Evolutionary conservation across 345 rosid species (phyloP).

Genomic region (Syzygium aromaticum): DNA sequence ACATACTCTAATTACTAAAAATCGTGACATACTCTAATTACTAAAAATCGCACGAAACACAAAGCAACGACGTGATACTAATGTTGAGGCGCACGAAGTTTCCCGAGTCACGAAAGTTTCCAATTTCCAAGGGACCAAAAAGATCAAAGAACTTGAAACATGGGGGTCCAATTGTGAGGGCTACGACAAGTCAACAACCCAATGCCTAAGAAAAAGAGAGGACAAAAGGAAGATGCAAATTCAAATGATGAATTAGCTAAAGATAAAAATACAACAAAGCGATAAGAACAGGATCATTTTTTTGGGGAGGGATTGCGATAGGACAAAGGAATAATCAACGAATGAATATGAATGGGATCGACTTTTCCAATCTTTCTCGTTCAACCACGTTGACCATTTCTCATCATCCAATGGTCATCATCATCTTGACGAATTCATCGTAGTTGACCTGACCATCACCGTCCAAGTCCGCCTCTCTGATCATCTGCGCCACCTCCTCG

Average conservation of each 20-base stretch:
- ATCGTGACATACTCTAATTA: neutral
- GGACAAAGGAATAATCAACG: neutral
- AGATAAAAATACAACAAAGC: neutral
- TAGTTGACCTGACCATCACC: conserved; percentile 18
- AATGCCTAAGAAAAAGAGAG: neutral
- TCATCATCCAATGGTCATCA: conserved; percentile 6
- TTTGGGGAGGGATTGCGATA: neutral
- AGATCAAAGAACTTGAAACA: neutral
- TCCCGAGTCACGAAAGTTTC: neutral
- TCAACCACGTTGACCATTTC: neutral
- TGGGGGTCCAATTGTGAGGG: neutral
- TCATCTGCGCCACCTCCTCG: conserved; percentile 17
- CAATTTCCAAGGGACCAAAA: neutral
- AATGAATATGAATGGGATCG: neutral
- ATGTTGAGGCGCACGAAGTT: neutral
- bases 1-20: neutral
- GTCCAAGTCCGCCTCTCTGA: conserved; percentile 15
- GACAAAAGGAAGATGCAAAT: neutral
- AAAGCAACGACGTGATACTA: neutral
- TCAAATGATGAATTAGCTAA: neutral
- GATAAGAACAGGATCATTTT: neutral
- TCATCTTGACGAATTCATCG: conserved; percentile 16
- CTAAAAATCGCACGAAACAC: neutral
- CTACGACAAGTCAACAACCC: neutral
- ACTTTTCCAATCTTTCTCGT: neutral